These are phyloP conservation scores for Apiotrichum laibachii DNA, from an alignment of 1,284 basidiomycete species.

Conservation along the genomic window DNA sequence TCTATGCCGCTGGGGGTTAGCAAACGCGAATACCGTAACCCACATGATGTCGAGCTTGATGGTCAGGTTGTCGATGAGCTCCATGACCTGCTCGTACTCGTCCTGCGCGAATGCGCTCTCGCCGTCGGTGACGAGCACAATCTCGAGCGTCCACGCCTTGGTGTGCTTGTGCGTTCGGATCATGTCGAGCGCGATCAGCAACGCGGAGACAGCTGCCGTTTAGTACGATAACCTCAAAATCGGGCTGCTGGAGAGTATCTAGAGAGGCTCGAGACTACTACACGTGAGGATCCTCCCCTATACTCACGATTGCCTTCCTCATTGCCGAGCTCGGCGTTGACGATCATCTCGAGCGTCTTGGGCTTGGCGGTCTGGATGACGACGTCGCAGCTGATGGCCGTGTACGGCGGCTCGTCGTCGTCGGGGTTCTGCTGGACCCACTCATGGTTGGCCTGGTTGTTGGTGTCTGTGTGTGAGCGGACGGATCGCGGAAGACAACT, in stretches of 20 bases:
- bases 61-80: constrained; percentile 59
- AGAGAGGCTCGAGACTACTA: no score
- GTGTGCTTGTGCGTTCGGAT: constrained; percentile 56
- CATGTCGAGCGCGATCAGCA: constrained; percentile 80
- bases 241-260: no score
- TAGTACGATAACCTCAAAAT: not conserved
- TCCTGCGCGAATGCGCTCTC: constrained; percentile 53
- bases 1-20: constrained; percentile 34
- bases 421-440: constrained; percentile 35
- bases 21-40: constrained; percentile 1
- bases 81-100: constrained; percentile 67
- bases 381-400: constrained; percentile 73
- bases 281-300: no score
- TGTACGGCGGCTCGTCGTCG: constrained; percentile 57
- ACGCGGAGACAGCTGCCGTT: constrained; percentile 71
- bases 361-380: constrained; percentile 73
- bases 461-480: constrained; percentile 58
- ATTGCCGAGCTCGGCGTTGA: constrained; percentile 60
- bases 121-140: constrained; percentile 77
- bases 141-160: constrained; percentile 76
- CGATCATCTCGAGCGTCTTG: constrained; percentile 69
- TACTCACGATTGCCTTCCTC: constrained; percentile 44
- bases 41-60: constrained; percentile 64
- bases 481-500: constrained; percentile 21
- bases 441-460: constrained; percentile 64